Evolutionary conservation across 2,329 filamentous ascomycete species (phyloP), one percentile per base, ranked within the genome.

Genomic region (Nemania sp.): DNA sequence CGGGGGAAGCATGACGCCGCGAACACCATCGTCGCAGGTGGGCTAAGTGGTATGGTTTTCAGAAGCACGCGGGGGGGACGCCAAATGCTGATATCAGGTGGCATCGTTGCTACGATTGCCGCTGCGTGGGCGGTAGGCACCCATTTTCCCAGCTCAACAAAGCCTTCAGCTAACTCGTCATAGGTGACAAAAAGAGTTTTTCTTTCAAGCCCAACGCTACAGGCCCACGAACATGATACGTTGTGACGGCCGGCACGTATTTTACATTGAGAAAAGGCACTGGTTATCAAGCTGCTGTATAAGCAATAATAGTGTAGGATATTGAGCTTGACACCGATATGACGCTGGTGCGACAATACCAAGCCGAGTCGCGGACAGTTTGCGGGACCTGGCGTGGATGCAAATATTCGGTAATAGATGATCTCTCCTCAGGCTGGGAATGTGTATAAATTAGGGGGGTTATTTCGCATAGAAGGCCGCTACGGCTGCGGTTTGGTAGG

Each of bases 1-100:
- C 87, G 94, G 69, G 93, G 93, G 71, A 93, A 93, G 83, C 94
- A 97, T 75, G 97, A 99, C 80, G 88, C 93, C 2, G 88, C 91
- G 66, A 99, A 99, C 84, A 96, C 93, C 71, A 88, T 99, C 62
- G 82, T 88, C 22, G 95, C 96, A 5, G 96, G 97, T 72, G 92
- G 87, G 1, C 80, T 99, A 74, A 97, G 94, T 77, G 96, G 96
- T 66, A 94, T 95, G 87, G 80, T 99, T 15, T 99, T 99, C 84
- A 98, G 98, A 87, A 97, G 94, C 80, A 98, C 97, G 56, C 88
- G 93, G 77, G 96, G 96, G 5, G 71, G 96, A 69, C 88, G 92
- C 81, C 94, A 94, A 38, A 98, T 98, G 94, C 86, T 96, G 84
- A 96, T 98, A 76, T 97, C 94, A 41, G 93, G 94, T 71, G 93